Conservation (phyloP, 352 stramenopile genomes). For the Halophytophthora polymorphica region DNA sequence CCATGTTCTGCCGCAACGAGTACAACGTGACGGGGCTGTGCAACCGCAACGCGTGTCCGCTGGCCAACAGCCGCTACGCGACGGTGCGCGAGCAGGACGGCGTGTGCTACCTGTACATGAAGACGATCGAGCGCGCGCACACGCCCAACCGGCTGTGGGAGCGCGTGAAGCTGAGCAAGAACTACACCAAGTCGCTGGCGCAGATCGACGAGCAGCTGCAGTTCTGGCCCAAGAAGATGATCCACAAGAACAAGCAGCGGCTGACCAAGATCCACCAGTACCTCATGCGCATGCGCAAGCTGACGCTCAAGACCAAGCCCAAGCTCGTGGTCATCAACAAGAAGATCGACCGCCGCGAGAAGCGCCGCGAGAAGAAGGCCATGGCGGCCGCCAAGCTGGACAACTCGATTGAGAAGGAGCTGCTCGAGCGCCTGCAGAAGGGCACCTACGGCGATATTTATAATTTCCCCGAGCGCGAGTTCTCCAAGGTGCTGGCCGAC, state of each 20-base stretch:
- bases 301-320: conserved; percentile 93
- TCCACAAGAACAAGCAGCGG: conserved; percentile 98
- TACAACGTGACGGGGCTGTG: conserved; percentile 99
- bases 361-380: conserved; percentile 96
- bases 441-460: conserved; percentile 99
- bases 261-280: conserved; percentile 99
- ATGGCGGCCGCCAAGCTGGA: conserved; percentile 94
- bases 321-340: conserved; percentile 95
- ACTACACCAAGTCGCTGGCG: conserved; percentile 95
- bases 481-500: conserved; percentile 83
- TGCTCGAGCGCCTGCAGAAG: conserved; percentile 96
- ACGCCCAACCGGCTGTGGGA: conserved; percentile 99
- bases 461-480: conserved; percentile 96
- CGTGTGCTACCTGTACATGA: conserved; percentile 96
- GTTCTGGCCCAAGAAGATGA: conserved; percentile 97
- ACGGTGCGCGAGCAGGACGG: conserved; percentile 98
- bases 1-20: conserved; percentile 97
- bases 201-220: conserved; percentile 96
- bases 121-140: conserved; percentile 98
- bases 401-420: conserved; percentile 96
- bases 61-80: conserved; percentile 98
- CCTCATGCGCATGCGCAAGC: conserved; percentile 98
- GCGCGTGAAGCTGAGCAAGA: conserved; percentile 95
- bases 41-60: conserved; percentile 94
- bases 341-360: conserved; percentile 95